Base-by-base conservation (phyloP, 208 protist species). In the Trypanosoma grayi region DNA sequence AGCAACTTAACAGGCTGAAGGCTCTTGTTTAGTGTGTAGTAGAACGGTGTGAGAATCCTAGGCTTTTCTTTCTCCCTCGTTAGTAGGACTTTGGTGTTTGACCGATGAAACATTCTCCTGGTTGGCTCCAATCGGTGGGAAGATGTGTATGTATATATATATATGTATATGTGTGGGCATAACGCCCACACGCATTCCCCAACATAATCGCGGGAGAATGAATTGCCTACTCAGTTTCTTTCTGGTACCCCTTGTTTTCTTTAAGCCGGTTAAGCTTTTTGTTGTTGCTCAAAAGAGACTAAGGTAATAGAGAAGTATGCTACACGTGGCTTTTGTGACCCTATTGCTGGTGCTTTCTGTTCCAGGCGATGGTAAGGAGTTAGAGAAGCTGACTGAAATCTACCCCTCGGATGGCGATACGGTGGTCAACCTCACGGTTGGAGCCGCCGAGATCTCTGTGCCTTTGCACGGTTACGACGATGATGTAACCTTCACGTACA, bases 1-100 rank as follows among this genome's bases (percentile, higher is more conserved):
- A 89, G 65, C 81, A 91, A 62, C 75, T 94, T 50, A 61, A 91
- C 56, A 73, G 73, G 31, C 75, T 94, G 14, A 79, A 73, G 14
- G 62, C 22, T 2, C 83, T 91, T 50, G 59, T 91, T 20, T 93
- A 79, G 39, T 10, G 53, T 31, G 46, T 63, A 30, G 22, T 51
- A 40, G 46, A 48, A 25, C 39, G n/a, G n/a, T n/a, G n/a, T n/a
- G n/a, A n/a, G n/a, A n/a, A n/a, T n/a, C n/a, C n/a, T n/a, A n/a
- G n/a, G n/a, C n/a, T 56, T 59, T 40, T 59, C 39, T 41, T 40
- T 56, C 39, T 30, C 13, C 14, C 41, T 18, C 66, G 11, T 64
- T 64, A 55, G 40, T 45, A 20, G 40, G 24, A 25, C 5, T 20
- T 11, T n/a, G 10, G 5, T 25, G 10, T 45, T 45, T 45, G 10